Percentiles rank a stretch among this genome's conserved stretches.
phyloP scores from a whole-genome alignment of 1,284 basidiomycete genomes.

The Marasmius fiardii region DNA sequence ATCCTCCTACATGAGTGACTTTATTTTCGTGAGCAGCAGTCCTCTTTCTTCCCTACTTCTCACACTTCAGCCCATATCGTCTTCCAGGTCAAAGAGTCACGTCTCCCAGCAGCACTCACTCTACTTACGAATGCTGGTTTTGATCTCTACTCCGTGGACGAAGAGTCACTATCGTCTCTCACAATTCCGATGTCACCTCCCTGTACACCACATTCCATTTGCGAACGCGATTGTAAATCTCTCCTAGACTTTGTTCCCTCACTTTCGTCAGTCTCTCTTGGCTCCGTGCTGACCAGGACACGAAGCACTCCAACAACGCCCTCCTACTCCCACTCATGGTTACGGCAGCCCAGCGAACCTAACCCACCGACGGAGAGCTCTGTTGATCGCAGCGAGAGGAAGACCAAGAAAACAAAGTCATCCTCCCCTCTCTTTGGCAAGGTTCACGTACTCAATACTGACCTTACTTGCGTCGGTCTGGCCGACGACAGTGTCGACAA shows the following conservation, averaged over 20 bases:
- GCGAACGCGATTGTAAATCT: conserved; percentile 33
- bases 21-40: conserved; percentile 61
- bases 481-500: conserved; percentile 62
- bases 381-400: conserved; percentile 15
- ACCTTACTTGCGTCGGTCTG: conserved; percentile 56
- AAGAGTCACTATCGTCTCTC: conserved; percentile 30
- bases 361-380: background rate
- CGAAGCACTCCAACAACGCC: conserved; percentile 34
- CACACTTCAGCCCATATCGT: background rate
- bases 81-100: conserved; percentile 60
- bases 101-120: conserved; percentile 58
- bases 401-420: conserved; percentile 28
- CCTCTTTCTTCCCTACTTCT: conserved; percentile 1
- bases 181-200: conserved; percentile 32
- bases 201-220: conserved; percentile 22
- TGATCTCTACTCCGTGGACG: conserved; percentile 61
- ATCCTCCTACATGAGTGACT: conserved; percentile 83
- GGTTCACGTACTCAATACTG: conserved; percentile 47
- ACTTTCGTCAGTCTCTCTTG: background rate
- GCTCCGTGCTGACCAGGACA: conserved; percentile 29
- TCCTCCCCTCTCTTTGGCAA: conserved; percentile 46
- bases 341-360: background rate
- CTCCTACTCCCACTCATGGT: conserved; percentile 20
- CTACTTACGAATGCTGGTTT: conserved; percentile 63
- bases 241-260: conserved; percentile 29